These are phyloP conservation scores for Aurantiochytrium sp. DNA, from an alignment of 108 stramenopile species.

Conservation along the genomic window DNA sequence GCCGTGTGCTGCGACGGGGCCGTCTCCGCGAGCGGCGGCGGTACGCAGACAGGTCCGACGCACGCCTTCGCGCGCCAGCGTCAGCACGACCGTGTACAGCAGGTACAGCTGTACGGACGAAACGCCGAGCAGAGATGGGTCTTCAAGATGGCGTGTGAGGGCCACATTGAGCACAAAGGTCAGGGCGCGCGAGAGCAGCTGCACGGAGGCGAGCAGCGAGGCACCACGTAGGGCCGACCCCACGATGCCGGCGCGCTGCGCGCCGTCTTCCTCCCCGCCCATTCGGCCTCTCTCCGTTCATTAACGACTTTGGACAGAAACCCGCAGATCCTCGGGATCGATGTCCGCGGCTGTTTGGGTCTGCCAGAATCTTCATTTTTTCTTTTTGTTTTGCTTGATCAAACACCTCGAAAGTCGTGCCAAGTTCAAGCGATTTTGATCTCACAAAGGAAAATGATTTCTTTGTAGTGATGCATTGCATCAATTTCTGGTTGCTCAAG, in stretches of 20 bases:
- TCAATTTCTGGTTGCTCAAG: too few relatives aligned
- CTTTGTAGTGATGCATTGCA: too few relatives aligned
- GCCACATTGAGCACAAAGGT: not conserved
- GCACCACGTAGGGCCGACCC: not conserved
- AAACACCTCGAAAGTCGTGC: too few relatives aligned
- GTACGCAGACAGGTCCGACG: not conserved
- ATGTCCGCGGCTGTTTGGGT: not conserved
- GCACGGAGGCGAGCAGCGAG: not conserved
- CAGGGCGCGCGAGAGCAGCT: not conserved
- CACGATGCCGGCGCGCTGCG: not conserved
- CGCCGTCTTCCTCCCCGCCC: not conserved
- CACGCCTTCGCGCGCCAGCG: slow-evolving; percentile 2
- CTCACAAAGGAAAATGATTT: too few relatives aligned
- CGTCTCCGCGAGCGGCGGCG: not conserved
- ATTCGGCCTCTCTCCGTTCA: not conserved
- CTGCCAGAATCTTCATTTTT: too few relatives aligned
- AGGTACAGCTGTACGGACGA: not conserved
- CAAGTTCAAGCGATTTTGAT: too few relatives aligned
- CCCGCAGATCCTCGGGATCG: not conserved
- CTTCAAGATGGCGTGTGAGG: not conserved
- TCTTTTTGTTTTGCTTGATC: too few relatives aligned
- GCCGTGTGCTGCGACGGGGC: not conserved
- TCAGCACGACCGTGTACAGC: not conserved
- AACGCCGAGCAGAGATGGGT: not conserved
- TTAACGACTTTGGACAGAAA: not conserved